Conservation (phyloP, 352 stramenopile species). For the Pythium monospermum region DNA sequence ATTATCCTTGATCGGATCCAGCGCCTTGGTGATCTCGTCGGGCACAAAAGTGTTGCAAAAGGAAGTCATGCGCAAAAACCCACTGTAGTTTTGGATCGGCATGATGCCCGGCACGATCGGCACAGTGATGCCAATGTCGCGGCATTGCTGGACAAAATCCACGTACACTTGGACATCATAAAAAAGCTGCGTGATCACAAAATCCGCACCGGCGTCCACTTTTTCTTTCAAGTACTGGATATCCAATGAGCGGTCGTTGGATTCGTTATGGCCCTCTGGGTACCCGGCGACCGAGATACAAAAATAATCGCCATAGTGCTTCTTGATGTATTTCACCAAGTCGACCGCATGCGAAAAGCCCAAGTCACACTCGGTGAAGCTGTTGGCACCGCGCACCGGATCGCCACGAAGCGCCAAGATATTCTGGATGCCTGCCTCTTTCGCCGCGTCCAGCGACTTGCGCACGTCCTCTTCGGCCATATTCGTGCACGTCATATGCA, state of each 20-base stretch:
- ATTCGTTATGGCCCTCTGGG: constrained; percentile 95
- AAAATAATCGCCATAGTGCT: constrained; percentile 95
- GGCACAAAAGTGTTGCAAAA: constrained; percentile 96
- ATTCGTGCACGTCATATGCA: constrained; percentile 98
- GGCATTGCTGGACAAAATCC: constrained; percentile 91
- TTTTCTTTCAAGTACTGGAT: constrained; percentile 98
- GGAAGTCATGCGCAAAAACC: constrained; percentile 98
- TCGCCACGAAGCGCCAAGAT: constrained; percentile 98
- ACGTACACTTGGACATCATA: constrained; percentile 96
- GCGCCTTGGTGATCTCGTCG: constrained; percentile 59
- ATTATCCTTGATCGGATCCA: constrained; percentile 95
- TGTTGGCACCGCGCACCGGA: constrained; percentile 87
- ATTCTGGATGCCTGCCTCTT: constrained; percentile 95
- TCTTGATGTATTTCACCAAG: constrained; percentile 95
- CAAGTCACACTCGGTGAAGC: constrained; percentile 89
- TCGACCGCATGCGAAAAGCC: constrained; percentile 94
- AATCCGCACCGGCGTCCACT: constrained; percentile 95
- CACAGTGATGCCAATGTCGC: constrained; percentile 87
- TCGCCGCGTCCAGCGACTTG: constrained; percentile 88
- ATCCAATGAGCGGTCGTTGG: constrained; percentile 85
- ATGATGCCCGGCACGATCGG: constrained; percentile 99
- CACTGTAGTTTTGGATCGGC: constrained; percentile 97
- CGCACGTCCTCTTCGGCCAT: constrained; percentile 93
- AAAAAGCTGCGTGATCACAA: constrained; percentile 99
- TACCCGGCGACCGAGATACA: constrained; percentile 97